A percentile compares a stretch with the other conserved stretches of the same genome.
These are phyloP conservation scores for Aphanomyces stellatus DNA, from an alignment of 352 stramenopile species.

Conservation along the genomic window DNA sequence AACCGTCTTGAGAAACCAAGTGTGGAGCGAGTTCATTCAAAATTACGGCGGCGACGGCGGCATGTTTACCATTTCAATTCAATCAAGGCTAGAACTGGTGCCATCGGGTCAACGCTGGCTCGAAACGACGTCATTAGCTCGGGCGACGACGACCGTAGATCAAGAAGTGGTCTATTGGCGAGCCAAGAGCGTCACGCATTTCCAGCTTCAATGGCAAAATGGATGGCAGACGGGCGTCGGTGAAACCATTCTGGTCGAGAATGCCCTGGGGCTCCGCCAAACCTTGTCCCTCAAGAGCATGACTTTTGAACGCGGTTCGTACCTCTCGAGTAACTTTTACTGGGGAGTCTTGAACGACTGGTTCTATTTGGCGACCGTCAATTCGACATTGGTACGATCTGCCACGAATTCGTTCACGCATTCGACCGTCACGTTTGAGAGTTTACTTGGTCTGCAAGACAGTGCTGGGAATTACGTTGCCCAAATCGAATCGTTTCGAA, in stretches of 20 bases:
- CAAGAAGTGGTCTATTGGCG: neutral
- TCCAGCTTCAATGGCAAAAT: slow-evolving; percentile 8
- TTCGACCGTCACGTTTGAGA: neutral
- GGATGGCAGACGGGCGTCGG: neutral
- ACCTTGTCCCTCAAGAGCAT: neutral
- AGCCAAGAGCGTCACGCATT: neutral
- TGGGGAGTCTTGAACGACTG: neutral
- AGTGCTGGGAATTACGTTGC: no score
- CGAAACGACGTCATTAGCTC: neutral
- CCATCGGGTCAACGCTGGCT: neutral
- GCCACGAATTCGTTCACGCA: neutral
- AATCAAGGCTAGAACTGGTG: neutral
- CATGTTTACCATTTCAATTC: neutral
- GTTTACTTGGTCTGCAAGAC: neutral
- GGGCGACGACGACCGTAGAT: neutral
- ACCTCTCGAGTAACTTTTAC: neutral
- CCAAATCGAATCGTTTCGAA: neutral
- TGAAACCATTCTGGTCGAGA: neutral
- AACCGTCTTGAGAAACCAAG: neutral
- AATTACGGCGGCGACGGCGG: neutral
- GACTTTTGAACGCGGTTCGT: neutral
- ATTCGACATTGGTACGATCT: neutral
- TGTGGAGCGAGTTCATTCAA: neutral
- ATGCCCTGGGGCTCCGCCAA: neutral
- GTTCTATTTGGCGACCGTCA: neutral